phyloP scores from a whole-genome alignment of 1,139 yeast species.

The Geotrichum citri-aurantii region DNA sequence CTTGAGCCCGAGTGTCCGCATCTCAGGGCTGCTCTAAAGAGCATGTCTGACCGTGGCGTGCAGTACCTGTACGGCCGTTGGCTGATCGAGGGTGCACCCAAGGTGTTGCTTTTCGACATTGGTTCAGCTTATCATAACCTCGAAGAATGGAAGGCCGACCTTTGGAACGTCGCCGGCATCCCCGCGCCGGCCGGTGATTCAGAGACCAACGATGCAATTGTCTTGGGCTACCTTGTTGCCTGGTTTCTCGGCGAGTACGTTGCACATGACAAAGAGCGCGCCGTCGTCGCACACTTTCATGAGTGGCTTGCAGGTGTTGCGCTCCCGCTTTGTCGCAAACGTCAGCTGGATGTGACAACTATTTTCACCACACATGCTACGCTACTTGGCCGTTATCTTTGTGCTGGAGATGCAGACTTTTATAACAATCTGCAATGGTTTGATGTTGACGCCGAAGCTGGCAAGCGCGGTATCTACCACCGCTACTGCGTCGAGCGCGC shows the following conservation, averaged over 20 bases:
- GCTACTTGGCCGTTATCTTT: slow-evolving; percentile 83
- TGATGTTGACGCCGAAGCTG: slow-evolving; percentile 97
- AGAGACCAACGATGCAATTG: slow-evolving; percentile 87
- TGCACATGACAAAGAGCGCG: slow-evolving; percentile 74
- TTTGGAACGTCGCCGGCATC: slow-evolving; percentile 87
- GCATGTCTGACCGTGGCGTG: slow-evolving; percentile 77
- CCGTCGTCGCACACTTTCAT: slow-evolving; percentile 91
- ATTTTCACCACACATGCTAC: slow-evolving; percentile 98
- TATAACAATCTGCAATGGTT: slow-evolving; percentile 85
- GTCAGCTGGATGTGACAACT: slow-evolving; percentile 89
- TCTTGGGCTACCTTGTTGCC: slow-evolving; percentile 88
- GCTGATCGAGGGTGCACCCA: slow-evolving; percentile 96
- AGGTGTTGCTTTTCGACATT: slow-evolving; percentile 82
- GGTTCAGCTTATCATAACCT: slow-evolving; percentile 64
- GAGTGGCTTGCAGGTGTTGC: slow-evolving; percentile 99
- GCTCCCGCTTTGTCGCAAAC: slow-evolving; percentile 81
- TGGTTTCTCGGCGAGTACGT: slow-evolving; percentile 98
- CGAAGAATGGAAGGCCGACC: slow-evolving; percentile 90
- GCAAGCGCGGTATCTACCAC: slow-evolving; percentile 94
- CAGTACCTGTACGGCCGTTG: slow-evolving; percentile 86
- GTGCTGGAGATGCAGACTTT: slow-evolving; percentile 95
- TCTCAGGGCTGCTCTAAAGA: slow-evolving; percentile 44
- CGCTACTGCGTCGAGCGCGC: slow-evolving; percentile 95
- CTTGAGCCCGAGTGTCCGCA: slow-evolving; percentile 57
- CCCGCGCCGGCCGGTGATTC: slow-evolving; percentile 87